These are phyloP conservation scores for Phytophthora europaea DNA, from an alignment of 352 stramenopile species.

Conservation along the genomic window DNA sequence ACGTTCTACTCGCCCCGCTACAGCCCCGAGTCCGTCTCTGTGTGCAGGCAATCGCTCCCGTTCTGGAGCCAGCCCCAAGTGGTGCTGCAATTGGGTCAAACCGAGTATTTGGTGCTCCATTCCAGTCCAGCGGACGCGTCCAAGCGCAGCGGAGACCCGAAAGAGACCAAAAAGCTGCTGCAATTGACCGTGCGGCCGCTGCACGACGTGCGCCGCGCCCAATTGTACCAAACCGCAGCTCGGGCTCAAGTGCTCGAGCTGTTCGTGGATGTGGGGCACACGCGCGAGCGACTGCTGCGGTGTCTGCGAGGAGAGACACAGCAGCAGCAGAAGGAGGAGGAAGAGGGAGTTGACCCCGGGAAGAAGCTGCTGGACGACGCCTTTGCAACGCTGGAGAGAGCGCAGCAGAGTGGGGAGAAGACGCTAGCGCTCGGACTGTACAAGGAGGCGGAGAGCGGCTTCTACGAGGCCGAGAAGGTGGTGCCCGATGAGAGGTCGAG, in stretches of 20 bases:
- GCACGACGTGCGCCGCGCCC: slow-evolving; percentile 46
- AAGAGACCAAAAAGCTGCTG: slow-evolving; percentile 42
- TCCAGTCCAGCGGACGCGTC: slow-evolving; percentile 11
- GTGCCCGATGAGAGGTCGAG: slow-evolving; percentile 52
- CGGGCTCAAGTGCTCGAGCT: slow-evolving; percentile 46
- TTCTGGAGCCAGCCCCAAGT: slow-evolving; percentile 46
- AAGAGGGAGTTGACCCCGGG: background rate
- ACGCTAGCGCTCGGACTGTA: slow-evolving; percentile 41
- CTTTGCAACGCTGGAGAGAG: slow-evolving; percentile 49
- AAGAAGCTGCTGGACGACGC: slow-evolving; percentile 49
- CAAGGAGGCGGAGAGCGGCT: slow-evolving; percentile 41
- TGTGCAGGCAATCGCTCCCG: slow-evolving; percentile 39
- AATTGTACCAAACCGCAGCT: slow-evolving; percentile 57
- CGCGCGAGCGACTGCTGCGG: slow-evolving; percentile 32
- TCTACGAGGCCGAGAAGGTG: slow-evolving; percentile 43
- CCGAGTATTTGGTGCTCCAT: slow-evolving; percentile 38
- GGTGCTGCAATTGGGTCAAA: slow-evolving; percentile 39
- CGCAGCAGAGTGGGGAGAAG: slow-evolving; percentile 26
- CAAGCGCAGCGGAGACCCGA: slow-evolving; percentile 33
- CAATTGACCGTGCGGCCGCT: slow-evolving; percentile 53
- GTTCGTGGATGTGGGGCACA: slow-evolving; percentile 47
- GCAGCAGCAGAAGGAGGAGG: background rate
- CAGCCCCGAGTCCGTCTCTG: slow-evolving; percentile 21
- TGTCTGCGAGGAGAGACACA: slow-evolving; percentile 11
- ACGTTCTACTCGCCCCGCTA: slow-evolving; percentile 56